Evolutionary conservation across 257 asterid genomes (phyloP).

Genomic region (Nicotiana obtusifolia): DNA sequence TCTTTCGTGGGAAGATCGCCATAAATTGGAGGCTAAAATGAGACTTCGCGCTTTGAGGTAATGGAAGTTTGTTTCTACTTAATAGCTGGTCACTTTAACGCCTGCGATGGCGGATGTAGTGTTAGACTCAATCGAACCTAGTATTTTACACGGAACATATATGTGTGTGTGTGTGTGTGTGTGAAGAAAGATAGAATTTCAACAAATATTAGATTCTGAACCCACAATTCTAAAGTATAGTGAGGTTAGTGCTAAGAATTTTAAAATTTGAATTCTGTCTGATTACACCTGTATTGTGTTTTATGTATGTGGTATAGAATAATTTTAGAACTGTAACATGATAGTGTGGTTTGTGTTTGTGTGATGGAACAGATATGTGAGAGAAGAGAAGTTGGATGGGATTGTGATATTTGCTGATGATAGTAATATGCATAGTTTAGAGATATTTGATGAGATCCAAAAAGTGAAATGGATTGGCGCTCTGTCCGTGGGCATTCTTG

Average conservation of each 20-base stretch:
- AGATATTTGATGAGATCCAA: slow-evolving; percentile 91
- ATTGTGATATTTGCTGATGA: slow-evolving; percentile 91
- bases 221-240: too few relatives aligned
- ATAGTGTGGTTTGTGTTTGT: background rate
- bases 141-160: too few relatives aligned
- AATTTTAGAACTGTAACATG: background rate
- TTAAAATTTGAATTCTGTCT: too few relatives aligned
- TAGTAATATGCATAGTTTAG: slow-evolving; percentile 93
- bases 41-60: slow-evolving; percentile 86
- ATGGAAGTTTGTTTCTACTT: background rate
- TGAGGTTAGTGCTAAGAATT: too few relatives aligned
- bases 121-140: too few relatives aligned
- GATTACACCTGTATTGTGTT: background rate
- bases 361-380: slow-evolving; percentile 49
- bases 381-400: slow-evolving; percentile 76
- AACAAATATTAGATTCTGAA: too few relatives aligned
- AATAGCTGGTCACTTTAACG: background rate
- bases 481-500: slow-evolving; percentile 78
- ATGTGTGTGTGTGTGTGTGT: too few relatives aligned
- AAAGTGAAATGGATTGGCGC: slow-evolving; percentile 88
- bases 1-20: slow-evolving; percentile 80
- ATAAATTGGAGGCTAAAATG: slow-evolving; percentile 74
- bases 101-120: background rate
- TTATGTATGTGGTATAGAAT: background rate
- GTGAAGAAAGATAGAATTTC: too few relatives aligned